These are phyloP conservation scores for Pueraria montana DNA, from an alignment of 306 rosid genomes.

Conservation along the genomic window DNA sequence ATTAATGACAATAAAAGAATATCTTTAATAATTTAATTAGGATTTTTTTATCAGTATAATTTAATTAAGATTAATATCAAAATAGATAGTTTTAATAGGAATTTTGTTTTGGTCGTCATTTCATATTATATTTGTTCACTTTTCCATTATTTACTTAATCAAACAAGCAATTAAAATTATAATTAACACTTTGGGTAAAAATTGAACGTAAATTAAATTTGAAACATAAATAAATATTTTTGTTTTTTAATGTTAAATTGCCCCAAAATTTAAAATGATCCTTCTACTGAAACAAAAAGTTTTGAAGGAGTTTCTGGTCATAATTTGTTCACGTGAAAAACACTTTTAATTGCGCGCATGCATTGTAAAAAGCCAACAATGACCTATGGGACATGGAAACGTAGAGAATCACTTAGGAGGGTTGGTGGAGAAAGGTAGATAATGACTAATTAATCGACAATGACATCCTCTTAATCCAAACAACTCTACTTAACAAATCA, in stretches of 20 bases:
- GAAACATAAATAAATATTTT: not conserved
- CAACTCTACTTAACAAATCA: slow-evolving; percentile 7
- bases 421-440: slow-evolving; percentile 24
- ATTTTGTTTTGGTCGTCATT: not conserved
- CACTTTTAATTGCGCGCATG: not conserved
- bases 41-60: too few relatives aligned
- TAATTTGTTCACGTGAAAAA: slow-evolving; percentile 26
- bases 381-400: slow-evolving; percentile 8
- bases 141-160: not conserved
- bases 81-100: not conserved
- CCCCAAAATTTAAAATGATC: not conserved
- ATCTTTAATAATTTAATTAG: too few relatives aligned
- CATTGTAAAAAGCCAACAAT: not conserved
- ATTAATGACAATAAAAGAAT: too few relatives aligned
- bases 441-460: slow-evolving; percentile 15
- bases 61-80: too few relatives aligned
- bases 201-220: not conserved
- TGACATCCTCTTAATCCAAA: slow-evolving; percentile 29
- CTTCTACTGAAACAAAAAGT: not conserved
- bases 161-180: not conserved
- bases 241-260: not conserved
- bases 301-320: slow-evolving; percentile 20
- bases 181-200: not conserved
- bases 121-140: not conserved
- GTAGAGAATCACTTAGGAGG: slow-evolving; percentile 21